Conservation (phyloP, 768 basidiomycete genomes). For the Gautieria morchelliformis region DNA sequence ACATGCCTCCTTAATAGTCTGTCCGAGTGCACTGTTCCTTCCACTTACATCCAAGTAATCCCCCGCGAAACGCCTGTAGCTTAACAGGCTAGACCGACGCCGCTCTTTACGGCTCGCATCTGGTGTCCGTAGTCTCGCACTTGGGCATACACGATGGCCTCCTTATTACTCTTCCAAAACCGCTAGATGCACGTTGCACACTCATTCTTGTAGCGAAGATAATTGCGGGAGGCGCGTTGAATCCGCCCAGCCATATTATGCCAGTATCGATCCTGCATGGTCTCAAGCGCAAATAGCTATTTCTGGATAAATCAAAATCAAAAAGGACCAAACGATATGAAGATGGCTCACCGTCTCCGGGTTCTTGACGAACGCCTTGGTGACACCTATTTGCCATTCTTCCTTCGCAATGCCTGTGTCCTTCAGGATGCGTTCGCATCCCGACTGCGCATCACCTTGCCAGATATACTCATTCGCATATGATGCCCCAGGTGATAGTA, state of each 20-base stretch:
- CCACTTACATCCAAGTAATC: slow-evolving; percentile 92
- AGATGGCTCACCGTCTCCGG: slow-evolving; percentile 74
- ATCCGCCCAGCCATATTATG: slow-evolving; percentile 99
- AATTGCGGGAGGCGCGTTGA: slow-evolving; percentile 93
- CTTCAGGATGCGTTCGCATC: slow-evolving; percentile 84
- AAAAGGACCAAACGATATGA: too few relatives aligned
- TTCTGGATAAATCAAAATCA: background rate
- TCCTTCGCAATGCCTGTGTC: slow-evolving; percentile 95
- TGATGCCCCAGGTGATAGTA: slow-evolving; percentile 88
- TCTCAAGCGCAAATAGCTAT: slow-evolving; percentile 94
- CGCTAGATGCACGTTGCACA: slow-evolving; percentile 91
- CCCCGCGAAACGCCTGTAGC: slow-evolving; percentile 90
- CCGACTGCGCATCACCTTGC: slow-evolving; percentile 83
- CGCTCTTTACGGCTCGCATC: slow-evolving; percentile 90
- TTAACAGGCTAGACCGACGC: slow-evolving; percentile 83
- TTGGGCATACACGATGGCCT: slow-evolving; percentile 79
- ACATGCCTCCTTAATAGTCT: slow-evolving; percentile 63
- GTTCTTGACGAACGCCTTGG: slow-evolving; percentile 99
- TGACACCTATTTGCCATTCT: slow-evolving; percentile 99
- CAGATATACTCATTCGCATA: slow-evolving; percentile 99
- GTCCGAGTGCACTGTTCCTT: slow-evolving; percentile 57
- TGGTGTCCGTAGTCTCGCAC: slow-evolving; percentile 93
- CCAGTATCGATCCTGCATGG: slow-evolving; percentile 99
- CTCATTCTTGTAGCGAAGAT: slow-evolving; percentile 91
- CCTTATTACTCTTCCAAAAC: slow-evolving; percentile 99